Evolutionary conservation across 1,284 basidiomycete species (phyloP).

Genomic region (Puccinia horiana): DNA sequence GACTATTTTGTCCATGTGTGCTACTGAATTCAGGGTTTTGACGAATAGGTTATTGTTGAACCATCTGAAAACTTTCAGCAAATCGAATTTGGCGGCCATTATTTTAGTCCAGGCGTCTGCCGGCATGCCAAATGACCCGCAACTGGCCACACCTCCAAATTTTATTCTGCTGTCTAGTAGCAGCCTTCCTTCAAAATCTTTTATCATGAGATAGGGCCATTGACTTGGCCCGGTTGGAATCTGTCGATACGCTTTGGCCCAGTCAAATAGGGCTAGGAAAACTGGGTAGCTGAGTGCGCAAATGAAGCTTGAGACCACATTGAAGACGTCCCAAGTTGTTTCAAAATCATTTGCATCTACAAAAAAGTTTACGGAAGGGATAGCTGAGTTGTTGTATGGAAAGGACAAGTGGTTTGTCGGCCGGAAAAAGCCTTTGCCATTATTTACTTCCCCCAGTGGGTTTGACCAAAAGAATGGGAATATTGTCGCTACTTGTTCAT

Average conservation of each 20-base stretch:
- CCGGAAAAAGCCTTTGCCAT: too few relatives aligned
- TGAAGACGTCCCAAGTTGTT: not conserved
- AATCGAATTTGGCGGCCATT: not conserved
- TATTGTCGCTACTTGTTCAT: too few relatives aligned
- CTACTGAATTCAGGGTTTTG: not conserved
- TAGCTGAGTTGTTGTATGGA: not conserved
- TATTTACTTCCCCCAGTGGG: too few relatives aligned
- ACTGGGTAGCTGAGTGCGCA: too few relatives aligned
- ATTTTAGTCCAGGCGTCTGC: conserved; percentile 1
- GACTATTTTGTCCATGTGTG: not conserved
- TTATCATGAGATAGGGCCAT: not conserved
- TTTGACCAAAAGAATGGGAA: too few relatives aligned
- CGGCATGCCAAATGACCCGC: not conserved
- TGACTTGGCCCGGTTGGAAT: not conserved
- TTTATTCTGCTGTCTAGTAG: too few relatives aligned
- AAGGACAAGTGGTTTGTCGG: conserved; percentile 10
- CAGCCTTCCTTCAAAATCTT: not conserved
- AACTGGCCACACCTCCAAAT: too few relatives aligned
- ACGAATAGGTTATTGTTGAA: conserved; percentile 12
- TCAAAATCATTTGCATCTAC: not conserved
- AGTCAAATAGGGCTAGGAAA: not conserved
- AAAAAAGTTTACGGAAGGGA: not conserved
- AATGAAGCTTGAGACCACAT: too few relatives aligned
- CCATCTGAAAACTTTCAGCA: not conserved
- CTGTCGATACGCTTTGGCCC: too few relatives aligned